Conservation (phyloP, 1,139 yeast species). For the Wickerhamomyces sp. region DNA sequence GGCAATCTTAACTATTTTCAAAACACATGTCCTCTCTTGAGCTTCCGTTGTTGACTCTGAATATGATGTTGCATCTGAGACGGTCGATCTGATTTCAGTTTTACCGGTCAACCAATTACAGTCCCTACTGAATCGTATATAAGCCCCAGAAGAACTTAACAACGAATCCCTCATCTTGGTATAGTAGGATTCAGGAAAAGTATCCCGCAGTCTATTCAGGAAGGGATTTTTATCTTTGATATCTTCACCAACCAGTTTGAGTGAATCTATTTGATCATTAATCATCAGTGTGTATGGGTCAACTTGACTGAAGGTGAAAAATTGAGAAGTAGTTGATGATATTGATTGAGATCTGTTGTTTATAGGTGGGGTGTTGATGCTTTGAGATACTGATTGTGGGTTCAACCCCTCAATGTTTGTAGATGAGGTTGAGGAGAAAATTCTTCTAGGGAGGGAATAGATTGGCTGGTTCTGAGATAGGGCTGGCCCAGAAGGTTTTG, state of each 20-base stretch:
- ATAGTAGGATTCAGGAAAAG: constrained; percentile 7
- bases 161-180: constrained; percentile 5
- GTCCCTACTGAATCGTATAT: constrained; percentile 15
- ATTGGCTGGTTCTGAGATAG: constrained; percentile 8
- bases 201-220: constrained; percentile 3
- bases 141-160: constrained; percentile 9
- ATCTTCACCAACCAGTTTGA: constrained; percentile 18
- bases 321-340: constrained; percentile 22
- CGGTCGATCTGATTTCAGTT: constrained; percentile 10
- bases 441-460: constrained; percentile 21
- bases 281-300: constrained; percentile 32
- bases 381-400: neutral
- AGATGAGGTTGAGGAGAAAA: constrained; percentile 22
- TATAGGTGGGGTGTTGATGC: neutral
- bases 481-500: constrained; percentile 2
- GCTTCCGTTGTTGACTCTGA: constrained; percentile 1
- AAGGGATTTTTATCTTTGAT: constrained; percentile 24
- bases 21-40: constrained; percentile 6
- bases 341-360: constrained; percentile 15
- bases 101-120: constrained; percentile 20
- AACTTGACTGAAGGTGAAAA: constrained; percentile 15
- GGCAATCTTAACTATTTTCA: constrained; percentile 22
- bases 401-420: constrained; percentile 14
- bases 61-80: too few species aligned
- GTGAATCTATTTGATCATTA: constrained; percentile 16